Evolutionary conservation across 352 stramenopile genomes (phyloP).

Genomic region (Pythium apleroticum): DNA sequence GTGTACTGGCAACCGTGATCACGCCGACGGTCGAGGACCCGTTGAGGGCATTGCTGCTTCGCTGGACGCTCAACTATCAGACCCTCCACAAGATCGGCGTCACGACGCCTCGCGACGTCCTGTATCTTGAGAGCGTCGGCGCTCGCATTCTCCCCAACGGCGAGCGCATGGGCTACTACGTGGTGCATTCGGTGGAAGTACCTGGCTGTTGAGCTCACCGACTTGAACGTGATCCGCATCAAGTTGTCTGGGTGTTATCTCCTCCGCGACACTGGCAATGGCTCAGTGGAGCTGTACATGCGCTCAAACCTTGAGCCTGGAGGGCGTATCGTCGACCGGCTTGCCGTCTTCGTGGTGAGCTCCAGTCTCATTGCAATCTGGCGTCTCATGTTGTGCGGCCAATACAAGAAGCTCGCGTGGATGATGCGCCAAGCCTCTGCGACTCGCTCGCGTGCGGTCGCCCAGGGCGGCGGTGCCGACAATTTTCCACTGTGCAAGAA

Average conservation of each 20-base stretch:
- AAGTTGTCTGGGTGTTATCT: constrained; percentile 50
- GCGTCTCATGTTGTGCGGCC: constrained; percentile 6
- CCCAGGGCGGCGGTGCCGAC: background rate
- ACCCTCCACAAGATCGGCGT: constrained; percentile 14
- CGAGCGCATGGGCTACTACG: constrained; percentile 12
- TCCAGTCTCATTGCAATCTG: constrained; percentile 9
- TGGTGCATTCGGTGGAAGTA: constrained; percentile 14
- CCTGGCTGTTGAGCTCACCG: constrained; percentile 11
- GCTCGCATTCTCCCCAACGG: background rate
- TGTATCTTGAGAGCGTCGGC: constrained; percentile 15
- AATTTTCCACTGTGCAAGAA: background rate
- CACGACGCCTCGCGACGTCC: background rate
- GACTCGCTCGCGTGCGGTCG: background rate
- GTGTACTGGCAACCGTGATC: constrained; percentile 10
- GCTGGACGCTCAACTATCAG: constrained; percentile 18
- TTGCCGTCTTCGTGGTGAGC: background rate
- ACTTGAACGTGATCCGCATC: constrained; percentile 35
- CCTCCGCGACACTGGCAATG: constrained; percentile 41
- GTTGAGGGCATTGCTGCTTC: constrained; percentile 3
- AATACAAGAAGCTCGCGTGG: constrained; percentile 19
- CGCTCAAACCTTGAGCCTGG: constrained; percentile 43
- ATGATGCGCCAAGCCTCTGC: background rate
- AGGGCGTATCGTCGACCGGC: constrained; percentile 6
- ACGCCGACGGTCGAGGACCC: background rate
- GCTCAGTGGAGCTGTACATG: constrained; percentile 49